Evolutionary conservation across 306 rosid species (phyloP).

Genomic region (Argentina anserina): DNA sequence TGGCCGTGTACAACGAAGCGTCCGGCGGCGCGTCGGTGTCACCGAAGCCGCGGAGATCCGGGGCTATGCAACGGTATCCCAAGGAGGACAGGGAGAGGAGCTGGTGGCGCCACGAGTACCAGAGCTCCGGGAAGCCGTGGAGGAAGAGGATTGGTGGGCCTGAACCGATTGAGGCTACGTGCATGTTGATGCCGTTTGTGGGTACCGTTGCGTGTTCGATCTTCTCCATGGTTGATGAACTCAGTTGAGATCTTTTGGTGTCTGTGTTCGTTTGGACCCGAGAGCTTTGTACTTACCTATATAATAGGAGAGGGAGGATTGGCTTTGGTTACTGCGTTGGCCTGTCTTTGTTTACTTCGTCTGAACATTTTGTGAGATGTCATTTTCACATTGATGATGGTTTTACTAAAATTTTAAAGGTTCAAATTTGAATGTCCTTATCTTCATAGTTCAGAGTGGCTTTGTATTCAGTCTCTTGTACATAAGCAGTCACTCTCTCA

Average conservation of each 20-base stretch:
- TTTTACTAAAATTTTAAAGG: neutral
- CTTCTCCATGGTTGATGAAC: conserved; percentile 38
- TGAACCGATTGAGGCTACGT: conserved; percentile 59
- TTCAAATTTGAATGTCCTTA: too few species aligned
- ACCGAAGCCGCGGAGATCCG: conserved; percentile 69
- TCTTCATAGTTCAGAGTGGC: too few species aligned
- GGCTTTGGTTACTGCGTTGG: neutral
- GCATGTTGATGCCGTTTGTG: conserved; percentile 67
- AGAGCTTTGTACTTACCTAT: neutral
- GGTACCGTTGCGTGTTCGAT: conserved; percentile 49
- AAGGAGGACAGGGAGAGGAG: conserved; percentile 53
- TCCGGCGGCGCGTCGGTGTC: conserved; percentile 63
- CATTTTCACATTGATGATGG: neutral
- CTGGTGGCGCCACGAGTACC: conserved; percentile 82
- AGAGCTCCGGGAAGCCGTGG: conserved; percentile 71
- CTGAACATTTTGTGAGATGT: neutral
- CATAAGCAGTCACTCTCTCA: too few species aligned
- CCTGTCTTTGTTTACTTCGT: neutral
- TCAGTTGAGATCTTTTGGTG: neutral
- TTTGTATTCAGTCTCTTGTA: too few species aligned
- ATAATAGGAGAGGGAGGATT: neutral
- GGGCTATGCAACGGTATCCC: conserved; percentile 73
- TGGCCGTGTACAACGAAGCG: conserved; percentile 43
- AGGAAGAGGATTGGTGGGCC: conserved; percentile 61
- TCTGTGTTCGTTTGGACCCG: neutral